Evolutionary conservation across 345 rosid genomes (phyloP), one percentile per base, ranked within the genome.

Genomic region (Boechera stricta): DNA sequence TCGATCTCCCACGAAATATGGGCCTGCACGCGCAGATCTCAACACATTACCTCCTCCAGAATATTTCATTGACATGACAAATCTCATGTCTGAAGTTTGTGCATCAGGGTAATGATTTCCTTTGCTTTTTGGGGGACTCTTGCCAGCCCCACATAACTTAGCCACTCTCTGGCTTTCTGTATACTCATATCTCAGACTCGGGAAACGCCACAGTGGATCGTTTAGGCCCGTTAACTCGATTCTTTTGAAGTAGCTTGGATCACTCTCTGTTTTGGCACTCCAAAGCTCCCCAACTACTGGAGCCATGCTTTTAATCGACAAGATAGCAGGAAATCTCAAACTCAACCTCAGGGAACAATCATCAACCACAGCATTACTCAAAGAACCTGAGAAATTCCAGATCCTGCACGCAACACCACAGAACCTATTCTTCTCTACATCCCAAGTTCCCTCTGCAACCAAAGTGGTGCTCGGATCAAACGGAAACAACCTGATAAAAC

Each of bases 401-500:
- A 91, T 69, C 67, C 86, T 81, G 69, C 98, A 94, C 2, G 86
- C 94, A 42, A 86, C 84, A 44, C 86, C 89, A 72, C 89, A 86
- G 59, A 90, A 74, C 65, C 75, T 83, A 74, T 86, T 82, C 83
- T 69, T 85, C 84, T 83, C 80, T 31, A 73, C 84, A 82, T 89
- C 87, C 98, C 98, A 92, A 53, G 75, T 68, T 72, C 93, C 97
- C 86, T 92, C 98, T 0, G 89, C 93, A 28, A 94, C 70, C 77
- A 92, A 73, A 11, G 82, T 75, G n/a, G 77, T 80, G 31, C 77
- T 84, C 33, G 89, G 95, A 82, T 84, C 83, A 73, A 88, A 89
- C 55, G 87, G 79, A 73, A 83, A 85, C 72, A 26, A 32, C 12
- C 56, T 71, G 71, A 26, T 66, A 35, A 28, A 13, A 63, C 67